A percentile compares a stretch with the other conserved stretches of the same genome.
Conservation (phyloP, 306 rosid genomes). For the Elaeagnus macrophylla region DNA sequence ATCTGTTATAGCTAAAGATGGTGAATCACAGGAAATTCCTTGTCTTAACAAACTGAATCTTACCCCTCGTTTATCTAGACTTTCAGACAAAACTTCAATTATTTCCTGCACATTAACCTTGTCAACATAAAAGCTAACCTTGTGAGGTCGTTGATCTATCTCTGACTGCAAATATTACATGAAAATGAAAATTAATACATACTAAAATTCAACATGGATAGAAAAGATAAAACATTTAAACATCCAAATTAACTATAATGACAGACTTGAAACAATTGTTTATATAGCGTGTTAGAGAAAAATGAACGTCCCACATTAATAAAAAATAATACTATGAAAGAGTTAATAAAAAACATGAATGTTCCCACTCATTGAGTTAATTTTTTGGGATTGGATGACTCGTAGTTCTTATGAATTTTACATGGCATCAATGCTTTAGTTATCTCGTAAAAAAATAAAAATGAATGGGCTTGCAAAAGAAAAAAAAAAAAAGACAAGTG, state of each 20-base stretch:
- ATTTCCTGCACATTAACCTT: constrained; percentile 44
- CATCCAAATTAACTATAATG: neutral
- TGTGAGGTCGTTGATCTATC: constrained; percentile 70
- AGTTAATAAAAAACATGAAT: no score
- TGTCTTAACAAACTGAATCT: constrained; percentile 7
- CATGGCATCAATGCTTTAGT: no score
- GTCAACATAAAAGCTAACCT: constrained; percentile 73
- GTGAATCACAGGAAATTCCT: neutral
- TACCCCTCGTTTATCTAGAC: constrained; percentile 57
- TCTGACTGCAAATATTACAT: constrained; percentile 47
- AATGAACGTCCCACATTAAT: no score
- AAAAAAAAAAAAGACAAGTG: no score
- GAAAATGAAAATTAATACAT: neutral
- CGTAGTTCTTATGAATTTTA: no score
- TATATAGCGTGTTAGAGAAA: neutral
- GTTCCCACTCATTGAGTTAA: no score
- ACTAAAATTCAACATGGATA: neutral
- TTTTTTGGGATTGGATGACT: no score
- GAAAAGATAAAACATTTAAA: neutral
- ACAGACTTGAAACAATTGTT: neutral
- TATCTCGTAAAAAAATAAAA: no score
- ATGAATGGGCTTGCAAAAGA: no score
- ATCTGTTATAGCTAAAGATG: neutral
- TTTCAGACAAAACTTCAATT: constrained; percentile 33
- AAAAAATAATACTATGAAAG: no score